These are phyloP conservation scores for Plantago coronopus DNA, from an alignment of 305 asterid species.

Conservation along the genomic window DNA sequence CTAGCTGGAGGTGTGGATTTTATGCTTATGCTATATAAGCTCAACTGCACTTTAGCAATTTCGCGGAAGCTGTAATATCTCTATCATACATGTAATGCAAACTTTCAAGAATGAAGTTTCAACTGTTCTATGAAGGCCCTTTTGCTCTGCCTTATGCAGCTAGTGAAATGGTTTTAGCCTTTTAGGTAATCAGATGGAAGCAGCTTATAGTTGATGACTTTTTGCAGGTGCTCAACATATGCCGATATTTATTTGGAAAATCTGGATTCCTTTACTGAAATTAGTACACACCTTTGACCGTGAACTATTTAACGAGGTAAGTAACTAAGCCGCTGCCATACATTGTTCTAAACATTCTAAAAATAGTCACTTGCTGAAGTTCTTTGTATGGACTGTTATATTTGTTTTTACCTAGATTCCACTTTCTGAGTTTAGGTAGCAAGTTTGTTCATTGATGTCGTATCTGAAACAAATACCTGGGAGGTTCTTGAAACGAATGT, in stretches of 20 bases:
- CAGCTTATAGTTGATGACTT: neutral
- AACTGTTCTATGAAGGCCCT: neutral
- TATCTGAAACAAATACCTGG: conserved; percentile 71
- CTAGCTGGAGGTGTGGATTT: no score
- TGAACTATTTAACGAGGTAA: conserved; percentile 68
- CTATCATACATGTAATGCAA: neutral
- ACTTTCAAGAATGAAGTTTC: neutral
- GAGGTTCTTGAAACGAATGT: conserved; percentile 56
- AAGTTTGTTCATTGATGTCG: conserved; percentile 54
- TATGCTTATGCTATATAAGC: no score
- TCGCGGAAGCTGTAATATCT: conserved; percentile 8
- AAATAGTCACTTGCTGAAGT: conserved; percentile 12
- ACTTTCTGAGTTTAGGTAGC: conserved; percentile 49
- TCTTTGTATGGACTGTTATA: conserved; percentile 18
- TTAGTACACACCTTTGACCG: conserved; percentile 42
- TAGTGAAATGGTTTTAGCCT: conserved; percentile 10
- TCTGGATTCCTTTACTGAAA: conserved; percentile 66
- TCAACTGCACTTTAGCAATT: conserved; percentile 15
- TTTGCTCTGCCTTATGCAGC: conserved; percentile 8
- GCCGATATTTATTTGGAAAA: conserved; percentile 57
- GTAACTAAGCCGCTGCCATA: conserved; percentile 35
- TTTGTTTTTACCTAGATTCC: conserved; percentile 11
- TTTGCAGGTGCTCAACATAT: conserved; percentile 50
- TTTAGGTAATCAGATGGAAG: conserved; percentile 12
- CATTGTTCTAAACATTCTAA: conserved; percentile 13